These are phyloP conservation scores for Cladosporium sp. DNA, from an alignment of 2,329 filamentous ascomycete species.

Conservation along the genomic window DNA sequence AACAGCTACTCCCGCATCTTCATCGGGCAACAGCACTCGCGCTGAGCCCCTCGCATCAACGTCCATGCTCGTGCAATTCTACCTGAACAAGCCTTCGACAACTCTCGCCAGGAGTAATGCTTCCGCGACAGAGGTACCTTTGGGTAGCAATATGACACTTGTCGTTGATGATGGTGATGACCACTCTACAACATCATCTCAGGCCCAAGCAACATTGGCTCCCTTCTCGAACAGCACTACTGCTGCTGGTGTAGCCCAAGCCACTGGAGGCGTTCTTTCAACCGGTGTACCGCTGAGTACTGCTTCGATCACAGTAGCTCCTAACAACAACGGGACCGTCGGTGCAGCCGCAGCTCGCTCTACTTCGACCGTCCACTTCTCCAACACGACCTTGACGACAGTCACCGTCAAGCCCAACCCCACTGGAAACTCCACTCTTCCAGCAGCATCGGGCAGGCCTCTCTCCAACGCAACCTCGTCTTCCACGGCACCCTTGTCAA, in stretches of 20 bases:
- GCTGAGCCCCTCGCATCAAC: not conserved
- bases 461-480: not conserved
- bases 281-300: not conserved
- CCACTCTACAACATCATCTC: not conserved
- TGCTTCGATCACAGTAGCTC: not conserved
- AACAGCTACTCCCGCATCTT: slow-evolving; percentile 83
- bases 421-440: slow-evolving; percentile 2
- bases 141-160: slow-evolving; percentile 16
- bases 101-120: not conserved
- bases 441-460: not conserved
- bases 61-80: slow-evolving; percentile 7
- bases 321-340: not conserved
- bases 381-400: slow-evolving; percentile 3
- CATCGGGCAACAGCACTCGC: slow-evolving; percentile 89
- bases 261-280: not conserved
- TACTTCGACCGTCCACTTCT: not conserved
- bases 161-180: not conserved
- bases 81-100: not conserved
- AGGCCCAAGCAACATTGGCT: not conserved
- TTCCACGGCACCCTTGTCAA: not conserved
- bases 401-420: not conserved
- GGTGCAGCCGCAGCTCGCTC: not conserved
- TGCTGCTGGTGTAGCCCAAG: slow-evolving; percentile 5
- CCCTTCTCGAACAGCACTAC: slow-evolving; percentile 1
- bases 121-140: not conserved